Evolutionary conservation across 495 filamentous ascomycete species (phyloP), one percentile per base, ranked within the genome.

Genomic region (Xylona heveae): DNA sequence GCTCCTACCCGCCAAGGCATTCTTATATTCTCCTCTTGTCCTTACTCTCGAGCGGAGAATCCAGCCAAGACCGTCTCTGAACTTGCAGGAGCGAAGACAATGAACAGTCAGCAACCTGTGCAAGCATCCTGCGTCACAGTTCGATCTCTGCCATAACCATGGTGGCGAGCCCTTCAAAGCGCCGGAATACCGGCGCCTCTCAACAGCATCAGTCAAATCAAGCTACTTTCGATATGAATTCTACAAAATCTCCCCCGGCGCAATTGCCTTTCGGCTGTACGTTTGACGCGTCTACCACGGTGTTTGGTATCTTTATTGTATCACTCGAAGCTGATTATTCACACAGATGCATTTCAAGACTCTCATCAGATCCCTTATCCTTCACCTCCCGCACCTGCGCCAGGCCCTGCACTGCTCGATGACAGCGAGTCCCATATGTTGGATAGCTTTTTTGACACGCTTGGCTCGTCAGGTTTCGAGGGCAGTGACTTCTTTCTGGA

Each of bases 391-490:
- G 58, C 60, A 22, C 64, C 62, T 25, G 61, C 69, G 13, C 61
- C 63, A 3, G 69, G 69, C 6, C 61, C 61, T 17, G 61, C 70
- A 21, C 53, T 74, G 29, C 59, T 74, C 37, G 61, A 67, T 36
- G 62, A 70, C 41, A 60, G 60, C 34, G 70, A 76, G 43, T 62
- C 57, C 23, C 66, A 58, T 37, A 58, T 69, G 49, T 54, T 74
- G n/a, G 58, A 62, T 19, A 59, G 51, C 38, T 76, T 74, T 49
- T 71, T 74, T 45, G 65, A 62, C 30, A 65, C 58, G 13, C 54
- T 73, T 44, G 61, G 62, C 33, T 52, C 62, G 1, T 61, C 64
- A 30, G 55, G 60, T n/a, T 62, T 68, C 31, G 37, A 43, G 19
- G 43, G 57, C 18, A 55, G 52, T 28, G 58, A 61, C 12, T 59